Conservation (phyloP, 176 grass and related monocot genomes). For the Avena sativa region DNA sequence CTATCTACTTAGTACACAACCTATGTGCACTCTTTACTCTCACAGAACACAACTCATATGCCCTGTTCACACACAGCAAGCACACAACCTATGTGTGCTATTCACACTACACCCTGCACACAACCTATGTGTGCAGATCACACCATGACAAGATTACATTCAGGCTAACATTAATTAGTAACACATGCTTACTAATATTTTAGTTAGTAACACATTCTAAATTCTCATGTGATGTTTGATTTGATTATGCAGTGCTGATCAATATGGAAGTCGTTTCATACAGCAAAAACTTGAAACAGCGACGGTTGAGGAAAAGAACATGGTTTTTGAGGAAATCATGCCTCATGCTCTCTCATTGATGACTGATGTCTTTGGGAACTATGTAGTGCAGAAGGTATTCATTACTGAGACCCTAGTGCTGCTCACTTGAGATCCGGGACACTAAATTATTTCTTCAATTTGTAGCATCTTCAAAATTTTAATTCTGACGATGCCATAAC, state of each 20-base stretch:
- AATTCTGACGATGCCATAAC: slow-evolving; percentile 15
- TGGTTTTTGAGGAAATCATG: slow-evolving; percentile 93
- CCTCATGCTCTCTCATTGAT: slow-evolving; percentile 80
- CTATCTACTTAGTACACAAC: too few relatives aligned
- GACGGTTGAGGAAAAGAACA: slow-evolving; percentile 83
- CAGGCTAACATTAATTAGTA: too few relatives aligned
- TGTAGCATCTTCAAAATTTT: slow-evolving; percentile 29
- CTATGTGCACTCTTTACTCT: too few relatives aligned
- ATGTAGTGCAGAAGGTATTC: slow-evolving; percentile 93
- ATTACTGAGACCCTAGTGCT: slow-evolving; percentile 9
- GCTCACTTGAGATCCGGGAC: slow-evolving; percentile 13
- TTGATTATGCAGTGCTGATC: slow-evolving; percentile 75
- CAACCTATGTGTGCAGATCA: too few relatives aligned
- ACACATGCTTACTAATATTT: not conserved
- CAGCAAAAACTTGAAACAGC: slow-evolving; percentile 98
- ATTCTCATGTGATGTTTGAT: slow-evolving; percentile 2
- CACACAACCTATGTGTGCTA: too few relatives aligned
- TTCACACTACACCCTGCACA: too few relatives aligned
- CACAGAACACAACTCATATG: too few relatives aligned
- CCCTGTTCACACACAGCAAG: too few relatives aligned
- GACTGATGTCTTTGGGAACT: slow-evolving; percentile 98
- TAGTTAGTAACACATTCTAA: slow-evolving; percentile 2
- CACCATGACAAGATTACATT: too few relatives aligned
- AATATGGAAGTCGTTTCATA: slow-evolving; percentile 97
- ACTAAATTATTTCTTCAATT: slow-evolving; percentile 38